Evolutionary conservation across 495 filamentous ascomycete species (phyloP), one percentile per base, ranked within the genome.

Genomic region (Xylaria venustula): DNA sequence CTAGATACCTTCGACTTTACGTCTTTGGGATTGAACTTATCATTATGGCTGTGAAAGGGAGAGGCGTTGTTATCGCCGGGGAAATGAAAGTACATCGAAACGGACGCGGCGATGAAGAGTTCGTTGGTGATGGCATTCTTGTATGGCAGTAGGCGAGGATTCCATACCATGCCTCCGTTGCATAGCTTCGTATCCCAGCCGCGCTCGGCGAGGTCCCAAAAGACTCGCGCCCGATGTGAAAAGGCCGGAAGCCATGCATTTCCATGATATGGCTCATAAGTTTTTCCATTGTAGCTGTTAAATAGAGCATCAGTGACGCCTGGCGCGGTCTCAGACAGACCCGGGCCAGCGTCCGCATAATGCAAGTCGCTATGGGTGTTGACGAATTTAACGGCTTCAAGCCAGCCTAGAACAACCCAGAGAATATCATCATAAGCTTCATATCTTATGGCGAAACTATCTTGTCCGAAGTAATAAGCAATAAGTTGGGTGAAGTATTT

Each of bases 41-140:
- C 34, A 11, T 9, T 17, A 1, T n/a, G 25, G 44, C 37, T 54
- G 44, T 73, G 48, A 67, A 90, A 96, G 1, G 92, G 92, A 0
- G 88, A 85, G 14, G 78, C 71, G 58, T 90, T 91, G 17, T 75
- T 61, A 61, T 96, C 92, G 2, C 92, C 92, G 0, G 92, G 91
- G 69, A 91, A 94, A 70, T 94, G 83, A 3, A 95, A 83, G 70
- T 95, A 98, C 94, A 98, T 98, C 20, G 79, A 83, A 46, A 95
- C 83, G 48, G 88, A 92, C 0, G 90, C 91, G 0, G 92, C 78
- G 54, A 97, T 90, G 68, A 79, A 98, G 8, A 97, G 82, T 69
- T 98, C 87, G 69, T 98, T 98, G 30, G 94, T 98, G 63, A 98
- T 93, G 57, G 94, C 92, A 67, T 98, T 98, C 72, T 98, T 98